These are phyloP conservation scores for Pseudonectria buxi DNA, from an alignment of 2,329 filamentous ascomycete genomes.

Conservation along the genomic window DNA sequence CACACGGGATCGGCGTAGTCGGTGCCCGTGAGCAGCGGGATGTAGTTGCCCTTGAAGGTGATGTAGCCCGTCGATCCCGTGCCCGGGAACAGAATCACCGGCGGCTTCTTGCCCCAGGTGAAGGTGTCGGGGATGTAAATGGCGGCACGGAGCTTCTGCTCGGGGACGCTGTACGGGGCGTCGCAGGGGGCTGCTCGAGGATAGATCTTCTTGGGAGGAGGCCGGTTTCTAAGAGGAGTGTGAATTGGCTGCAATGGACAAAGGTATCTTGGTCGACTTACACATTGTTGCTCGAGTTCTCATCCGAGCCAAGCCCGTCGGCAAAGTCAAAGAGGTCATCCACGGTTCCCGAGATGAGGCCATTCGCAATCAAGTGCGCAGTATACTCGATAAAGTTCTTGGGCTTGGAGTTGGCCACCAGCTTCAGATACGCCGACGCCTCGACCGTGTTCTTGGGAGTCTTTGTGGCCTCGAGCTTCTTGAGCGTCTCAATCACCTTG, in stretches of 20 bases:
- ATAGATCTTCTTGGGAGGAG: constrained; percentile 20
- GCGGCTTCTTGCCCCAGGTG: constrained; percentile 37
- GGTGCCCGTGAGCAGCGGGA: constrained; percentile 37
- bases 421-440: not conserved
- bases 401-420: not conserved
- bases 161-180: constrained; percentile 41
- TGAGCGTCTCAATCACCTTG: not conserved
- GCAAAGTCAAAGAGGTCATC: constrained; percentile 1
- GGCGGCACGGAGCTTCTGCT: constrained; percentile 39
- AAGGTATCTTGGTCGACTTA: not conserved
- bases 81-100: constrained; percentile 47
- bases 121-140: constrained; percentile 46
- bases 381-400: constrained; percentile 1
- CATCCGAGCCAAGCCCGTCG: not conserved
- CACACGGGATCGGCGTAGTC: constrained; percentile 44
- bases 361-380: constrained; percentile 1
- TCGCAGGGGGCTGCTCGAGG: constrained; percentile 32
- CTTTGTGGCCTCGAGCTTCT: not conserved
- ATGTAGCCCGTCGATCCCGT: constrained; percentile 42
- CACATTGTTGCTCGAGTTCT: constrained; percentile 1
- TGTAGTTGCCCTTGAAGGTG: constrained; percentile 40
- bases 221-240: not conserved
- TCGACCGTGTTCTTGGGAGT: not conserved
- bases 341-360: constrained; percentile 3
- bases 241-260: no score